Evolutionary conservation across 139 green algal genomes (phyloP).

Genomic region (Chlorella sp.): DNA sequence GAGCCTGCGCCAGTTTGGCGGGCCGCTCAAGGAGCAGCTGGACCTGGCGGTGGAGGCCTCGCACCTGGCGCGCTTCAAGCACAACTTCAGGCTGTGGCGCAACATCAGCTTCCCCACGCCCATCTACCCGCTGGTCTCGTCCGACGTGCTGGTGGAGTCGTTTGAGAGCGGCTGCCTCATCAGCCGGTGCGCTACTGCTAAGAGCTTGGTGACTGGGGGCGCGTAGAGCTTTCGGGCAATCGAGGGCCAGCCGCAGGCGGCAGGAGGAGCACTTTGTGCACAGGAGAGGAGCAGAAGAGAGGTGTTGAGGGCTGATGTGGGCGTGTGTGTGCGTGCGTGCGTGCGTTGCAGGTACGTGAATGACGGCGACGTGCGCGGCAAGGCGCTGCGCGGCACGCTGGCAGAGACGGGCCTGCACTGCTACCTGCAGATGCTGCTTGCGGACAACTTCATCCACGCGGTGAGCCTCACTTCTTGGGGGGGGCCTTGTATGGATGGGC

Average conservation of each 20-base stretch:
- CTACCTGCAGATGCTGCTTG: conserved; percentile 76
- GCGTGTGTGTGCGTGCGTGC: too few relatives aligned
- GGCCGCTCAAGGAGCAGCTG: conserved; percentile 79
- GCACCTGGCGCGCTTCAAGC: conserved; percentile 7
- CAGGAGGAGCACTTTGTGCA: too few relatives aligned
- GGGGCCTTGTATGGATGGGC: conserved; percentile 25
- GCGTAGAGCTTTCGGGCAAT: too few relatives aligned
- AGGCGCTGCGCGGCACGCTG: conserved; percentile 16
- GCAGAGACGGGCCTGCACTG: conserved; percentile 41
- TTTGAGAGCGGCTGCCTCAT: conserved; percentile 70
- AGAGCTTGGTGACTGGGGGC: too few relatives aligned
- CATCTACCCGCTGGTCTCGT: conserved; percentile 68
- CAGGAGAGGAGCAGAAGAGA: too few relatives aligned
- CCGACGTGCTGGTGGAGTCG: conserved; percentile 82
- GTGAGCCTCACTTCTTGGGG: conserved; percentile 10
- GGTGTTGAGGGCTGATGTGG: too few relatives aligned
- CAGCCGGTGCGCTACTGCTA: too few relatives aligned
- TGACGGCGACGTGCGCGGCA: conserved; percentile 22
- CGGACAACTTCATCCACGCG: conserved; percentile 90
- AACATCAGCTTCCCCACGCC: conserved; percentile 69
- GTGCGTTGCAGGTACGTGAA: conserved; percentile 6
- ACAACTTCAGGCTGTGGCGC: conserved; percentile 70
- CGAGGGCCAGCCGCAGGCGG: too few relatives aligned
- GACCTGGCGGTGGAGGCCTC: conserved; percentile 71
- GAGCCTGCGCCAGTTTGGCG: conserved; percentile 78